Percentiles rank a stretch among this genome's conserved stretches.
These are phyloP conservation scores for Gliomastix tumulicola DNA, from an alignment of 2,329 filamentous ascomycete genomes.

Conservation along the genomic window DNA sequence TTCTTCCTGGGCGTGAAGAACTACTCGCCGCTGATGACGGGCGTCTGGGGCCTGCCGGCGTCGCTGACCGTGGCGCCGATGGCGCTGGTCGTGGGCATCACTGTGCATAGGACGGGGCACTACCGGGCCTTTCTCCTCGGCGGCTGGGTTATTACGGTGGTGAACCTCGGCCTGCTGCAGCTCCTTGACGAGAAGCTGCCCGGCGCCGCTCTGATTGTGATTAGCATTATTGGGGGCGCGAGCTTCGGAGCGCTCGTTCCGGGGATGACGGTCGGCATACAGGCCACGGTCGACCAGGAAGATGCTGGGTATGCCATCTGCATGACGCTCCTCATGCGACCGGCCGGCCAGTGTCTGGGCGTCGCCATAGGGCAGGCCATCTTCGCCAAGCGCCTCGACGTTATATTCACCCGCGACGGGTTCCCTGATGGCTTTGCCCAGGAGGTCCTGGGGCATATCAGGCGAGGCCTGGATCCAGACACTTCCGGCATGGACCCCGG, in stretches of 20 bases:
- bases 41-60: slow-evolving; percentile 49
- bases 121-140: slow-evolving; percentile 55
- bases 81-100: slow-evolving; percentile 45
- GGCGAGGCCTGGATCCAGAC: neutral
- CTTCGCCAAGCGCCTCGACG: slow-evolving; percentile 9
- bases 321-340: slow-evolving; percentile 15
- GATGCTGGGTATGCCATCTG: slow-evolving; percentile 14
- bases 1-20: slow-evolving; percentile 15
- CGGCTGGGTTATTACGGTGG: slow-evolving; percentile 53
- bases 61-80: slow-evolving; percentile 58
- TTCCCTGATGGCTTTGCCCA: neutral
- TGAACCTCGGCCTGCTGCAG: slow-evolving; percentile 50
- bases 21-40: slow-evolving; percentile 12
- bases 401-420: neutral
- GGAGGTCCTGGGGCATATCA: neutral
- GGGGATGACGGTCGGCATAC: slow-evolving; percentile 54
- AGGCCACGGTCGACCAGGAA: slow-evolving; percentile 33
- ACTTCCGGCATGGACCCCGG: neutral
- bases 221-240: slow-evolving; percentile 52
- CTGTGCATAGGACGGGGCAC: slow-evolving; percentile 45
- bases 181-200: slow-evolving; percentile 40
- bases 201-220: slow-evolving; percentile 48
- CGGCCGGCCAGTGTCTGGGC: slow-evolving; percentile 17
- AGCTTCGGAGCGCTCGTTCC: slow-evolving; percentile 61
- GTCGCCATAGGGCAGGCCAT: slow-evolving; percentile 15